Percentiles rank a stretch among this genome's conserved stretches.
These are phyloP conservation scores for Aspergillus nanangensis DNA, from an alignment of 495 filamentous ascomycete species.

Conservation along the genomic window DNA sequence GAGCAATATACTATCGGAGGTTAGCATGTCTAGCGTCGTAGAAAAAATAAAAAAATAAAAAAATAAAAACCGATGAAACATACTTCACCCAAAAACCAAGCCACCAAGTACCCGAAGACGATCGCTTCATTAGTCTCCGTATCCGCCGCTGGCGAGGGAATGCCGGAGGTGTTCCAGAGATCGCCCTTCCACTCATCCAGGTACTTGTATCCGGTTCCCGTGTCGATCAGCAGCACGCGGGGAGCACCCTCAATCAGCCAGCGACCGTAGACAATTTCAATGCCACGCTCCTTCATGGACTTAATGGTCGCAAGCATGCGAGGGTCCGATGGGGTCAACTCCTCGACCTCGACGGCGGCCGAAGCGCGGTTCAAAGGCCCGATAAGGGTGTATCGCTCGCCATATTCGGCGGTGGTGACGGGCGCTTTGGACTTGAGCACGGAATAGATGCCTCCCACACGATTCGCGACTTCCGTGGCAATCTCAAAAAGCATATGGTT, in stretches of 20 bases:
- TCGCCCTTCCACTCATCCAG: conserved; percentile 97
- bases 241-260: conserved; percentile 98
- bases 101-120: conserved; percentile 94
- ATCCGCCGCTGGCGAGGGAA: conserved; percentile 86
- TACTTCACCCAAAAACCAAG: conserved; percentile 98
- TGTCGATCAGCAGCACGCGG: conserved; percentile 90
- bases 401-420: conserved; percentile 97
- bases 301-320: conserved; percentile 76
- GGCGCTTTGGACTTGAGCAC: conserved; percentile 98
- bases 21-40: conserved; percentile 7
- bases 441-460: conserved; percentile 98
- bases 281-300: conserved; percentile 86
- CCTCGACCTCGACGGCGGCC: conserved; percentile 93
- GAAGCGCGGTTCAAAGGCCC: conserved; percentile 90
- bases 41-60: neutral
- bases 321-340: conserved; percentile 76
- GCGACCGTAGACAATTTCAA: conserved; percentile 85
- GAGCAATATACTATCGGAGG: conserved; percentile 71
- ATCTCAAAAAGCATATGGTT: conserved; percentile 90
- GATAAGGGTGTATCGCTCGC: conserved; percentile 91
- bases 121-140: conserved; percentile 96
- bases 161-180: conserved; percentile 88
- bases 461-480: conserved; percentile 94
- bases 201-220: conserved; percentile 83
- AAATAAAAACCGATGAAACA: conserved; percentile 13